phyloP scores from a whole-genome alignment of 83 land plant species.

The Picea abies region DNA sequence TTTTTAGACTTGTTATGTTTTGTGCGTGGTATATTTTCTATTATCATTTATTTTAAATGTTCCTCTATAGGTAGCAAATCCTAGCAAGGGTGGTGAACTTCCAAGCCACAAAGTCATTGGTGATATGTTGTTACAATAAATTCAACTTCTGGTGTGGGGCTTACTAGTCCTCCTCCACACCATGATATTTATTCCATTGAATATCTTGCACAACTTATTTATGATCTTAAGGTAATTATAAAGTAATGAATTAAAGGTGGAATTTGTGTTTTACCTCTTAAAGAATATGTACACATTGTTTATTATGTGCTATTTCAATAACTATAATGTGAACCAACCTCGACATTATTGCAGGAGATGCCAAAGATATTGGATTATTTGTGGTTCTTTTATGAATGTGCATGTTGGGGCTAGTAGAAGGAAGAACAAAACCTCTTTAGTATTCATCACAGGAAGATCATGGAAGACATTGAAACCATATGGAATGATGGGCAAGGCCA shows the following conservation, averaged over 20 bases:
- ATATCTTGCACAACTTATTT: slow-evolving; percentile 95
- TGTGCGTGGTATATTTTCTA: neutral
- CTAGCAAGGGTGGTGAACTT: slow-evolving; percentile 99
- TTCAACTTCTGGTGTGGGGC: slow-evolving; percentile 98
- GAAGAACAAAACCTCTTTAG: slow-evolving; percentile 22
- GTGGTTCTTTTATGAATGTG: slow-evolving; percentile 33
- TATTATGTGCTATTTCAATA: slow-evolving; percentile 31
- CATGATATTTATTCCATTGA: slow-evolving; percentile 99
- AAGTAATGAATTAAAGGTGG: neutral
- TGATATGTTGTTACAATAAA: slow-evolving; percentile 96
- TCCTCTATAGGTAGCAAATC: slow-evolving; percentile 86
- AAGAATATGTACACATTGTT: neutral
- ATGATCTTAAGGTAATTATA: slow-evolving; percentile 91
- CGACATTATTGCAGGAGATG: slow-evolving; percentile 37
- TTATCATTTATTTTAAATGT: slow-evolving; percentile 2
- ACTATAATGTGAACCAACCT: slow-evolving; percentile 42
- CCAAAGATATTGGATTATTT: slow-evolving; percentile 42
- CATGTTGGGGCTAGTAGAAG: slow-evolving; percentile 44
- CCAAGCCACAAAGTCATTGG: slow-evolving; percentile 99
- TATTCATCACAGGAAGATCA: neutral
- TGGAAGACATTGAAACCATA: neutral
- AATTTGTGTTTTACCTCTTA: neutral
- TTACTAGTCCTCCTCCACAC: slow-evolving; percentile 98
- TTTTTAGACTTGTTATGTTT: neutral
- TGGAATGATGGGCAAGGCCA: neutral